These are phyloP conservation scores for Conoideocrella luteorostrata DNA, from an alignment of 2,329 filamentous ascomycete species.

Conservation along the genomic window DNA sequence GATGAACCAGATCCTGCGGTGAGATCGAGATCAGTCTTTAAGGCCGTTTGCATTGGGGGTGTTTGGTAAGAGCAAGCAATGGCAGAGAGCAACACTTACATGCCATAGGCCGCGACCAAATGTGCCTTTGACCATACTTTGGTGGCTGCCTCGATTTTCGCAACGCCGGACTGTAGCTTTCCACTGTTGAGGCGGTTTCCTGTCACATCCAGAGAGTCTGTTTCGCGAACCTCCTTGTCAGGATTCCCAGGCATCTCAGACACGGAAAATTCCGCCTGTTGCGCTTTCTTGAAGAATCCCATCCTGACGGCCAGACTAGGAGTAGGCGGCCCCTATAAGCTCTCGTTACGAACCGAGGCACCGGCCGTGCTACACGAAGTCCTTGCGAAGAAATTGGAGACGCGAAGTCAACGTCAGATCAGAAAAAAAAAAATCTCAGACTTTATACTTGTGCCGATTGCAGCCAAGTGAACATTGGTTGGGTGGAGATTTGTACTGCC, in stretches of 20 bases:
- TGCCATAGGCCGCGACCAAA: slow-evolving; percentile 31
- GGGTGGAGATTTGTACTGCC: too few species aligned
- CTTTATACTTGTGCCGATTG: too few species aligned
- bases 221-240: neutral
- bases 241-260: neutral
- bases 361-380: neutral
- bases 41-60: neutral
- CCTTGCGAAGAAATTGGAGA: too few species aligned
- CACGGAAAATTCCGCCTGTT: neutral
- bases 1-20: slow-evolving; percentile 32
- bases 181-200: too few species aligned
- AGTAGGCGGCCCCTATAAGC: too few species aligned
- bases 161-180: slow-evolving; percentile 34
- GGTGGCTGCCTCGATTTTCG: slow-evolving; percentile 38
- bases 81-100: slow-evolving; percentile 25
- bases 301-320: neutral
- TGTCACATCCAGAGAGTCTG: too few species aligned
- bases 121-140: slow-evolving; percentile 34
- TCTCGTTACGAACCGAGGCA: too few species aligned
- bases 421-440: too few species aligned
- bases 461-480: too few species aligned
- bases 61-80: slow-evolving; percentile 11
- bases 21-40: neutral
- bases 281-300: neutral
- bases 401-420: too few species aligned